Evolutionary conservation across 352 stramenopile species (phyloP).

Genomic region (Globisporangium paddicum): DNA sequence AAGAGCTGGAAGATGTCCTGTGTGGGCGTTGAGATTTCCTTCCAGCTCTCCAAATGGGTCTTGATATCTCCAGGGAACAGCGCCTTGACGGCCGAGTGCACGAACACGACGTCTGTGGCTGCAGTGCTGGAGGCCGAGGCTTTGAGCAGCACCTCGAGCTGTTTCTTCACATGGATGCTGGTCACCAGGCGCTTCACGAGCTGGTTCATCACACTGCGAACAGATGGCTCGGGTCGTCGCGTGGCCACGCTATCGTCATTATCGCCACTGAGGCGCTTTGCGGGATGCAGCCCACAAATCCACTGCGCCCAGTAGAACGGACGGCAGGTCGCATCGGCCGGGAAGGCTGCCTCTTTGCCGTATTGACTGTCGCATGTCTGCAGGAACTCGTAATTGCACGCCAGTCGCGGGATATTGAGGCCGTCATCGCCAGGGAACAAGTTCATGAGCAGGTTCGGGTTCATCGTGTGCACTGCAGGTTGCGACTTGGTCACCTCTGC

Average conservation of each 20-base stretch:
- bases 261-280: slow-evolving; percentile 29
- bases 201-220: slow-evolving; percentile 62
- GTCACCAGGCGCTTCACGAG: slow-evolving; percentile 50
- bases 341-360: slow-evolving; percentile 40
- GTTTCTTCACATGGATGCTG: slow-evolving; percentile 36
- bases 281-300: slow-evolving; percentile 56
- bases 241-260: not conserved
- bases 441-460: slow-evolving; percentile 39
- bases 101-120: slow-evolving; percentile 15
- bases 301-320: slow-evolving; percentile 77
- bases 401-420: slow-evolving; percentile 28
- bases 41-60: slow-evolving; percentile 53
- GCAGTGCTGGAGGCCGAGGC: slow-evolving; percentile 8
- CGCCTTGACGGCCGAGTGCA: slow-evolving; percentile 31
- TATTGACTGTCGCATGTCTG: slow-evolving; percentile 12
- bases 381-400: slow-evolving; percentile 46
- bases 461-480: not conserved
- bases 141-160: slow-evolving; percentile 39
- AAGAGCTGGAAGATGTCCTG: slow-evolving; percentile 45
- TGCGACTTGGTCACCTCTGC: slow-evolving; percentile 35
- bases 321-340: slow-evolving; percentile 25
- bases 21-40: slow-evolving; percentile 27
- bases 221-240: slow-evolving; percentile 51
- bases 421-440: slow-evolving; percentile 66
- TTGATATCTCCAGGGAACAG: slow-evolving; percentile 41